Evolutionary conservation across 73 alveolate species (phyloP).

Genomic region (Paramecium sonneborni): DNA sequence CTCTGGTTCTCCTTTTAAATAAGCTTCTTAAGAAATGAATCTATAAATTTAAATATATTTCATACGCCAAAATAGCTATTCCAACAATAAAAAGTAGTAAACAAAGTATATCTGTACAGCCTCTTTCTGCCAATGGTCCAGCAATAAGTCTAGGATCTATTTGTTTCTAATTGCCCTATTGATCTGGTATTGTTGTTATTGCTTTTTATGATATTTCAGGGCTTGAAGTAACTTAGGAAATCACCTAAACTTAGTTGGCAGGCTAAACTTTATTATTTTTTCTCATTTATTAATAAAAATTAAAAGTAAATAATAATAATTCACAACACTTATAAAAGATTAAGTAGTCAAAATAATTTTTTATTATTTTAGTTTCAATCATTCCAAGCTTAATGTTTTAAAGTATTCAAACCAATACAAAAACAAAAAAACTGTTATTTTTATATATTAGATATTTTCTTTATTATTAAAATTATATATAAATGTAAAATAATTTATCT

Average conservation of each 20-base stretch:
- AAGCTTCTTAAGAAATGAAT: constrained; percentile 43
- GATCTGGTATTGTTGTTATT: background rate
- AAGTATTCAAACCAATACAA: no score
- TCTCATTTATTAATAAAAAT: background rate
- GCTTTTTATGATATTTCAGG: background rate
- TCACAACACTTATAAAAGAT: background rate
- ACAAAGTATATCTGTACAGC: constrained; percentile 91
- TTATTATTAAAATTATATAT: no score
- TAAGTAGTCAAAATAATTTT: background rate
- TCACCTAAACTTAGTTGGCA: background rate
- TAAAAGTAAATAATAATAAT: background rate
- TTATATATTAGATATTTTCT: no score
- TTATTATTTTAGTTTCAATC: no score
- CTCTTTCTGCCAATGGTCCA: constrained; percentile 95
- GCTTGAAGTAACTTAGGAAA: background rate
- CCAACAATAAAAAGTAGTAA: constrained; percentile 85
- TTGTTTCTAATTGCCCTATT: background rate
- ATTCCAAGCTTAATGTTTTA: no score
- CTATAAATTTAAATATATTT: background rate
- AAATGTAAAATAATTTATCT: no score
- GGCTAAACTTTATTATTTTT: constrained; percentile 8
- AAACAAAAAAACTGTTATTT: no score
- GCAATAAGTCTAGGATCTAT: constrained; percentile 73
- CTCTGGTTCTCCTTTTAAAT: constrained; percentile 51
- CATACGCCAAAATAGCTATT: constrained; percentile 66